Percentiles rank a stretch among this genome's conserved stretches.
Conservation (phyloP, 2,329 filamentous ascomycete genomes). For the Aspergillus costaricaensis region DNA sequence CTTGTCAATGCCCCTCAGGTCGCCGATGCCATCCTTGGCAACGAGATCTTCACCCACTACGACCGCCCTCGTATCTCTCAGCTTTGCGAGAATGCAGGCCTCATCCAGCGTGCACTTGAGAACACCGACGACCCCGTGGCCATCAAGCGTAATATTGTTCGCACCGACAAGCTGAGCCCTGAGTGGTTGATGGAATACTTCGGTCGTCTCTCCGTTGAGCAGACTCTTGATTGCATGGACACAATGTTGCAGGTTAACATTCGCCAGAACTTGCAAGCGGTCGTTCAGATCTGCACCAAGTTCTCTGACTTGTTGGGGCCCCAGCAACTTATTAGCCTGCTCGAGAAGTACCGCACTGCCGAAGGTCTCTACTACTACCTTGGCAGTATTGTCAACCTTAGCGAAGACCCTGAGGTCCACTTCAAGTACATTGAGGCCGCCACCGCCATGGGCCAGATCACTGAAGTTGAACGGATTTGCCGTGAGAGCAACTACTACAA, state of each 20-base stretch:
- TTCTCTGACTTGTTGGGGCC: slow-evolving; percentile 93
- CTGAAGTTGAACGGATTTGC: slow-evolving; percentile 96
- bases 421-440: slow-evolving; percentile 99
- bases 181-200: slow-evolving; percentile 95
- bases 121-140: slow-evolving; percentile 88
- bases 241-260: slow-evolving; percentile 97
- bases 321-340: slow-evolving; percentile 83
- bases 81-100: slow-evolving; percentile 89
- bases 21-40: slow-evolving; percentile 94
- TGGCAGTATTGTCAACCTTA: slow-evolving; percentile 95
- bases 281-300: slow-evolving; percentile 95
- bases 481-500: slow-evolving; percentile 90
- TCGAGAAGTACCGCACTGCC: slow-evolving; percentile 96
- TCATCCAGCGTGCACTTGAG: slow-evolving; percentile 84
- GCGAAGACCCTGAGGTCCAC: slow-evolving; percentile 90
- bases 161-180: slow-evolving; percentile 78
- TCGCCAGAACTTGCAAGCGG: slow-evolving; percentile 90
- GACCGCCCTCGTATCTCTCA: slow-evolving; percentile 86
- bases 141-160: slow-evolving; percentile 87
- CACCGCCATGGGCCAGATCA: slow-evolving; percentile 88
- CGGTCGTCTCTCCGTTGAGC: slow-evolving; percentile 89
- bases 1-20: slow-evolving; percentile 94
- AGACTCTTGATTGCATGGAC: slow-evolving; percentile 89
- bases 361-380: slow-evolving; percentile 98
- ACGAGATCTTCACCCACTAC: slow-evolving; percentile 98